Evolutionary conservation across 805 yeast genomes (phyloP).

Genomic region (Myxozyma melibiosi): DNA sequence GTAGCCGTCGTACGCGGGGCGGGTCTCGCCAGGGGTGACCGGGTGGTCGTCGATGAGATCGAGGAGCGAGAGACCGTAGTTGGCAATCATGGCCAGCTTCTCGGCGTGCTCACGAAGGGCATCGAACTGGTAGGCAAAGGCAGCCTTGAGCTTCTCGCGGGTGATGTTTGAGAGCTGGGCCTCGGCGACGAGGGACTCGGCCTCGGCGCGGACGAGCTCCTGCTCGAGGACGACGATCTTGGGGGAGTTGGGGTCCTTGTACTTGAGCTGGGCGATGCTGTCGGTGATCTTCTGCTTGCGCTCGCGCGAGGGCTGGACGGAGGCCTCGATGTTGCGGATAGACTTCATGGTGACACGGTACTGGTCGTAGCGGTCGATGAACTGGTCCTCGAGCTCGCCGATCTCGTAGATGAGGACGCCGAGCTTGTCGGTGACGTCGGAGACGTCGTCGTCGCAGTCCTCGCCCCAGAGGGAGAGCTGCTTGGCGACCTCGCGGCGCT

Average conservation of each 20-base stretch:
- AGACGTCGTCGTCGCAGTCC: conserved; percentile 94
- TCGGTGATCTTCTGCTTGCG: conserved; percentile 97
- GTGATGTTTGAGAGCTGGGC: conserved; percentile 98
- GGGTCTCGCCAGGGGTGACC: conserved; percentile 98
- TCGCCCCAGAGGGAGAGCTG: conserved; percentile 98
- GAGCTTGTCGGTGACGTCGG: conserved; percentile 95
- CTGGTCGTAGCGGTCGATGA: conserved; percentile 97
- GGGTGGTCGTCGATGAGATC: conserved; percentile 96
- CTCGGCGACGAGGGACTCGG: conserved; percentile 98
- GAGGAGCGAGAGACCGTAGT: conserved; percentile 95
- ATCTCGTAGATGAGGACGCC: conserved; percentile 94
- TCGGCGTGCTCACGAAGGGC: conserved; percentile 93
- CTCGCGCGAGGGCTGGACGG: conserved; percentile 98
- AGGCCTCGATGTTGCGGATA: conserved; percentile 93
- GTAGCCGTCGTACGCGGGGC: conserved; percentile 97
- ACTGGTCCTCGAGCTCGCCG: conserved; percentile 97
- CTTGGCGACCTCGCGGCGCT: conserved; percentile 94
- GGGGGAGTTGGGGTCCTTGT: conserved; percentile 97
- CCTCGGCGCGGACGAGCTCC: conserved; percentile 98
- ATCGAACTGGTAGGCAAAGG: conserved; percentile 95
- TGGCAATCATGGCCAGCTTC: conserved; percentile 95
- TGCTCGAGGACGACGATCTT: conserved; percentile 94
- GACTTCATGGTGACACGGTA: conserved; percentile 94
- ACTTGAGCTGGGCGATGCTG: conserved; percentile 95
- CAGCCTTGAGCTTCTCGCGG: conserved; percentile 96